These are phyloP conservation scores for Saururus chinensis DNA, from an alignment of 164 flowering plant genomes.

Conservation along the genomic window DNA sequence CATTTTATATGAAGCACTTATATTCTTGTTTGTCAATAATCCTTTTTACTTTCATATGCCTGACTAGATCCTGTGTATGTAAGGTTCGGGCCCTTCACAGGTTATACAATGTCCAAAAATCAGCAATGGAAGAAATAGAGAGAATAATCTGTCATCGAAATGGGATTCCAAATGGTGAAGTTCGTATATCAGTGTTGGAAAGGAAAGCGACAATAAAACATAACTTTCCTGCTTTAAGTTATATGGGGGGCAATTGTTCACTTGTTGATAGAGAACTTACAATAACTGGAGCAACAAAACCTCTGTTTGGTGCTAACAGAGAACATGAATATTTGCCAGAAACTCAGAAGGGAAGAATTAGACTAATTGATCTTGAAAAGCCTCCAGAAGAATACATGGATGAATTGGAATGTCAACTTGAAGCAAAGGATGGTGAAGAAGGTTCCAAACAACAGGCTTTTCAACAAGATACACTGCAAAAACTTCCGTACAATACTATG, in stretches of 20 bases:
- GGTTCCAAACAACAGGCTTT: neutral
- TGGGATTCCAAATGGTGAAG: conserved; percentile 1
- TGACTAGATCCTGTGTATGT: neutral
- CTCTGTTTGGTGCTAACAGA: neutral
- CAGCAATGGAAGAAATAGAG: conserved; percentile 16
- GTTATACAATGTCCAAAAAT: conserved; percentile 17
- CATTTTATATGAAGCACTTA: neutral
- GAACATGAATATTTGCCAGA: conserved; percentile 2
- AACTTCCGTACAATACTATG: conserved; percentile 1
- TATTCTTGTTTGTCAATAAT: neutral
- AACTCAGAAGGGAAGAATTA: conserved; percentile 5
- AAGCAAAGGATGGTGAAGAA: conserved; percentile 1
- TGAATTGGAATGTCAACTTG: conserved; percentile 7
- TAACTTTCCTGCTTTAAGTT: conserved; percentile 3
- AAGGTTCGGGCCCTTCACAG: conserved; percentile 20
- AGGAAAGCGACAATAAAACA: conserved; percentile 7
- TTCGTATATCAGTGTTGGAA: conserved; percentile 6
- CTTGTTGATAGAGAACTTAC: conserved; percentile 4
- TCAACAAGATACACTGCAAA: conserved; percentile 3
- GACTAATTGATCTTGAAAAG: conserved; percentile 20
- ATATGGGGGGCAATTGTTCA: conserved; percentile 6
- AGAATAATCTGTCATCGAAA: conserved; percentile 6
- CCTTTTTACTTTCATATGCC: neutral
- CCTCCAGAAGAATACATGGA: conserved; percentile 20
- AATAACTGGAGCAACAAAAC: conserved; percentile 2